phyloP scores from a whole-genome alignment of 352 stramenopile species.

The Plasmopara viticola region DNA sequence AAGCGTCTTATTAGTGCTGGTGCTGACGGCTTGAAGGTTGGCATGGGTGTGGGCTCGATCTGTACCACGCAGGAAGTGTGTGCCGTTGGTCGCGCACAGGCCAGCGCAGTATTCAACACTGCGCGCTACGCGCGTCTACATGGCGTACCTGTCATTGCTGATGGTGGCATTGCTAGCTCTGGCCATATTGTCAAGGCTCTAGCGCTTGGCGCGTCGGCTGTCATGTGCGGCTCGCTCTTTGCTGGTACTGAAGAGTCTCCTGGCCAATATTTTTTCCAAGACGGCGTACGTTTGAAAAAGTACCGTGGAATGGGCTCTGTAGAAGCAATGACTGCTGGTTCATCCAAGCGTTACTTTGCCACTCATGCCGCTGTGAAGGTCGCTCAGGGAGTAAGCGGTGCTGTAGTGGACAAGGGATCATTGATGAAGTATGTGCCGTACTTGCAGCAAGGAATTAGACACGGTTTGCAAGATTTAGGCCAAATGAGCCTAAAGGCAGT shows the following conservation, averaged over 20 bases:
- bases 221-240: slow-evolving; percentile 99
- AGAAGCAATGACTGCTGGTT: slow-evolving; percentile 98
- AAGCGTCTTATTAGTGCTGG: slow-evolving; percentile 98
- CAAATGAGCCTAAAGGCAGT: slow-evolving; percentile 88
- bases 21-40: slow-evolving; percentile 98
- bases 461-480: slow-evolving; percentile 98
- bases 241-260: slow-evolving; percentile 98
- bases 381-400: slow-evolving; percentile 97
- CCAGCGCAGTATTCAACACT: slow-evolving; percentile 98
- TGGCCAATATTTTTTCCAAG: slow-evolving; percentile 99
- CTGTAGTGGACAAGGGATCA: slow-evolving; percentile 99
- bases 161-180: slow-evolving; percentile 97
- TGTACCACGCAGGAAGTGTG: slow-evolving; percentile 99
- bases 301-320: slow-evolving; percentile 99
- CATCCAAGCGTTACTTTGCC: slow-evolving; percentile 90
- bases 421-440: slow-evolving; percentile 99
- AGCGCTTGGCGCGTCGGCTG: slow-evolving; percentile 93
- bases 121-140: slow-evolving; percentile 93
- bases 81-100: slow-evolving; percentile 97
- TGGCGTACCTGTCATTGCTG: slow-evolving; percentile 97
- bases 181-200: slow-evolving; percentile 99
- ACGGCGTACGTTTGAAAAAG: slow-evolving; percentile 99
- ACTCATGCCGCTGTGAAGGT: slow-evolving; percentile 94
- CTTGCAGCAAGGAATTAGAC: slow-evolving; percentile 96
- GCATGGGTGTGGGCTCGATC: slow-evolving; percentile 99